Conservation (phyloP, 2,329 filamentous ascomycete species). For the Calonectria pseudoturangicola region DNA sequence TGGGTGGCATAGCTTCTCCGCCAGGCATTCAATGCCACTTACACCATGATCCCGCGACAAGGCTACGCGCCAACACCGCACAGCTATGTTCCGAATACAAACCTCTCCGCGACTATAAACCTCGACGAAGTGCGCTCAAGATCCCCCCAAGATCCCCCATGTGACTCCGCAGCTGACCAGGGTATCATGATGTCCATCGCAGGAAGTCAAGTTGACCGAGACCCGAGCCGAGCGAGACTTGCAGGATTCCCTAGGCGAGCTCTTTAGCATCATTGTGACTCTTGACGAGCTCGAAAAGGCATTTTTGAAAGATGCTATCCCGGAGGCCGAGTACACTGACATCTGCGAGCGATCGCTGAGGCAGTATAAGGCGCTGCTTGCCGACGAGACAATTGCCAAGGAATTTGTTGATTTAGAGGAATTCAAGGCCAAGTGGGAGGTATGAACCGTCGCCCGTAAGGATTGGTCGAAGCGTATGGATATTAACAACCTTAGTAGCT, state of each 20-base stretch:
- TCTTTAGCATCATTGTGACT: constrained; percentile 98
- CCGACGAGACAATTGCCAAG: constrained; percentile 91
- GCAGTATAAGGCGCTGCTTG: constrained; percentile 96
- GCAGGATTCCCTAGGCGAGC: constrained; percentile 95
- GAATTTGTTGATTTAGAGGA: constrained; percentile 92
- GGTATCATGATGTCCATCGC: constrained; percentile 25
- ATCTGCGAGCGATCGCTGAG: constrained; percentile 95
- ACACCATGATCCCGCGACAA: constrained; percentile 75
- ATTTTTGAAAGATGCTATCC: constrained; percentile 95
- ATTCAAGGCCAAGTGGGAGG: constrained; percentile 95
- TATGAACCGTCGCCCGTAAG: constrained; percentile 68
- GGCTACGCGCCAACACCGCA: constrained; percentile 93
- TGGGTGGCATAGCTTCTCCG: constrained; percentile 32
- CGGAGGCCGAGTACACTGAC: constrained; percentile 94
- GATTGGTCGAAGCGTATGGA: accelerated
- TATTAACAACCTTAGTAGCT: constrained; percentile 72
- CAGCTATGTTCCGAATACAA: constrained; percentile 91
- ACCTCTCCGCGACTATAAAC: constrained; percentile 91
- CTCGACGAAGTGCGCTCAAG: constrained; percentile 83
- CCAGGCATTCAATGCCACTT: constrained; percentile 55
- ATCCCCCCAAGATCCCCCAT: not conserved
- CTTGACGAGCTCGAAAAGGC: constrained; percentile 97
- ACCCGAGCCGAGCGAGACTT: constrained; percentile 93
- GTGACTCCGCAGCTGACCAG: constrained; percentile 42
- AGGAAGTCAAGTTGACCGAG: constrained; percentile 95